These are phyloP conservation scores for Cubamyces sp. DNA, from an alignment of 768 basidiomycete species.

Conservation along the genomic window DNA sequence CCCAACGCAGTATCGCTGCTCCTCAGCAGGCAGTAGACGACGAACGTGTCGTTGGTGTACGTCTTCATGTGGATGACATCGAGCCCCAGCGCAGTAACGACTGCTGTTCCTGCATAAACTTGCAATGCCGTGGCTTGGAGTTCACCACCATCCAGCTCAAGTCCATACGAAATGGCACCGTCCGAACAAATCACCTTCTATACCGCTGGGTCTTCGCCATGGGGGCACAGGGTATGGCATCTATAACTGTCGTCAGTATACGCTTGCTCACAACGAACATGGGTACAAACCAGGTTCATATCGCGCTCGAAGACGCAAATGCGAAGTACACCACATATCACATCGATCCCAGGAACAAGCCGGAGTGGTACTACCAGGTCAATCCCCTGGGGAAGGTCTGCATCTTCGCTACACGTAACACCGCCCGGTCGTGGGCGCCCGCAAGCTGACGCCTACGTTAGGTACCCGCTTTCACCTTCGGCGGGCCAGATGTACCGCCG, in stretches of 20 bases:
- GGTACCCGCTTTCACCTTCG: constrained; percentile 64
- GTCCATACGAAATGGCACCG: neutral
- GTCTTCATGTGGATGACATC: too few relatives aligned
- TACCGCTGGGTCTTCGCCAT: constrained; percentile 52
- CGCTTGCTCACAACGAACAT: too few relatives aligned
- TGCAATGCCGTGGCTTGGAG: too few relatives aligned
- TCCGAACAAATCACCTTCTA: constrained; percentile 21
- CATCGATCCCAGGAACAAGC: constrained; percentile 65
- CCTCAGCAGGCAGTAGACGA: too few relatives aligned
- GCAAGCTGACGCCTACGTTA: constrained; percentile 20
- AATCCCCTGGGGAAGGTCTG: constrained; percentile 68
- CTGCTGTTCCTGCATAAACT: too few relatives aligned
- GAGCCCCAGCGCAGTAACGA: too few relatives aligned
- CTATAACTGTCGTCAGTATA: neutral
- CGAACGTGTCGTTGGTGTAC: too few relatives aligned
- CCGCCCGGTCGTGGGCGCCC: neutral
- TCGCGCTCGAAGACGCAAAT: constrained; percentile 63
- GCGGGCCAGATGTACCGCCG: constrained; percentile 57
- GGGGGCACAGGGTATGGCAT: constrained; percentile 51
- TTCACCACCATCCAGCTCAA: too few relatives aligned
- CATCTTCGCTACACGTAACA: neutral
- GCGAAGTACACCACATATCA: constrained; percentile 53
- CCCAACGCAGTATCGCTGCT: too few relatives aligned
- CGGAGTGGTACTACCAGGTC: constrained; percentile 68
- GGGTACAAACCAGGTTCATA: constrained; percentile 47